Evolutionary conservation across 2,329 filamentous ascomycete genomes (phyloP).

Genomic region (Ophiostoma sp.): DNA sequence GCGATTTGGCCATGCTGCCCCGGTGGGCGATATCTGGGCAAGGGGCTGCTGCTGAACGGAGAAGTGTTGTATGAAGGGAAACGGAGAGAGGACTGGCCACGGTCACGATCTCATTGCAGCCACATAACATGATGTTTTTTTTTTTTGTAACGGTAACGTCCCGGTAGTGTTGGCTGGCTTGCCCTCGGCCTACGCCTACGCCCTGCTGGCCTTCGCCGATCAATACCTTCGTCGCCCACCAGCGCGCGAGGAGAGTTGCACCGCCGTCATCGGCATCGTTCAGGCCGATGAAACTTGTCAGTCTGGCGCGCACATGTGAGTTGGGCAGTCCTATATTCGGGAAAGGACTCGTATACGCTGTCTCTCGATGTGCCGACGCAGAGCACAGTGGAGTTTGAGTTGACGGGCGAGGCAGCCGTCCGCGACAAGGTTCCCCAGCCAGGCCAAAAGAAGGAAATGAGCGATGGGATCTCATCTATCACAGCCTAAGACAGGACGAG

Average conservation of each 20-base stretch:
- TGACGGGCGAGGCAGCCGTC: background rate
- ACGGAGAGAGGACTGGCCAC: too few relatives aligned
- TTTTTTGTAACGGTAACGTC: background rate
- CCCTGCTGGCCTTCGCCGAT: background rate
- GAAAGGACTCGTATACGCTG: conserved; percentile 46
- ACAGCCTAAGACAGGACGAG: too few relatives aligned
- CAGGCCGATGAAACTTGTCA: background rate
- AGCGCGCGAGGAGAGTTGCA: background rate
- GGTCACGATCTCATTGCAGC: background rate
- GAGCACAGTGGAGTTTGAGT: conserved; percentile 39
- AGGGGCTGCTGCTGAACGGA: too few relatives aligned
- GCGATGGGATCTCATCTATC: too few relatives aligned
- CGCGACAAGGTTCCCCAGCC: background rate
- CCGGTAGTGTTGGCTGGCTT: too few relatives aligned
- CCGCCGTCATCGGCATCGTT: background rate
- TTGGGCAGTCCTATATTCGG: conserved; percentile 50
- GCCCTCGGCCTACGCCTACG: background rate
- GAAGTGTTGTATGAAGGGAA: too few relatives aligned
- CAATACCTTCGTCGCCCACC: background rate
- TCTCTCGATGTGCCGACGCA: conserved; percentile 42
- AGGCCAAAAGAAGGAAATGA: background rate
- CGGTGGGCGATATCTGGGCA: too few relatives aligned
- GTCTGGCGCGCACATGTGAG: background rate
- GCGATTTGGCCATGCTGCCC: too few relatives aligned
- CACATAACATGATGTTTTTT: background rate